Conservation (phyloP, 345 rosid species). For the Trapa incisa region DNA sequence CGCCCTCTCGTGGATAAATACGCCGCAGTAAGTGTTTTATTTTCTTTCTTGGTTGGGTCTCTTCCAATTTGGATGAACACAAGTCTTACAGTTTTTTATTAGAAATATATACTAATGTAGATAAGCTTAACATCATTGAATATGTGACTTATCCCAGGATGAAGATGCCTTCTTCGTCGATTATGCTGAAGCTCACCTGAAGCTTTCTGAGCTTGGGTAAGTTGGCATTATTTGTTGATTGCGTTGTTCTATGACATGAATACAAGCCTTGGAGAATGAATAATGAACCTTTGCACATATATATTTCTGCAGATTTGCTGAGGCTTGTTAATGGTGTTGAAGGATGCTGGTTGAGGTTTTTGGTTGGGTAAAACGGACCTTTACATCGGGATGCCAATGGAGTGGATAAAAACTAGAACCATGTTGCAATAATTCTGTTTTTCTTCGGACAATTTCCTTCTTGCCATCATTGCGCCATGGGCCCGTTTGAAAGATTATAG, state of each 20-base stretch:
- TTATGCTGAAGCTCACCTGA: slow-evolving; percentile 66
- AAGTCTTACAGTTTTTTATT: background rate
- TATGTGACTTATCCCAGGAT: slow-evolving; percentile 28
- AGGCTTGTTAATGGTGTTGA: slow-evolving; percentile 16
- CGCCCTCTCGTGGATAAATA: slow-evolving; percentile 84
- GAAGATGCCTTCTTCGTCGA: slow-evolving; percentile 90
- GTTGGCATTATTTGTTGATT: background rate
- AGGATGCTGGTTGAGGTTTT: background rate
- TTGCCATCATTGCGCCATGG: background rate
- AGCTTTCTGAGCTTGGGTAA: slow-evolving; percentile 96
- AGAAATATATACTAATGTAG: background rate
- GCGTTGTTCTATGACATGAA: background rate
- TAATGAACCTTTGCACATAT: background rate
- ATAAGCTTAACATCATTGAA: background rate
- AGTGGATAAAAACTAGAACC: background rate
- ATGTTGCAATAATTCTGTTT: background rate
- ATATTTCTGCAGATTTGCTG: slow-evolving; percentile 39
- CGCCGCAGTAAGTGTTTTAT: slow-evolving; percentile 39
- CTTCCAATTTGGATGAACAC: background rate
- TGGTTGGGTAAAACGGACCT: background rate
- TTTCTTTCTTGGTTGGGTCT: background rate
- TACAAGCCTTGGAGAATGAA: background rate
- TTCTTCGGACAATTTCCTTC: background rate
- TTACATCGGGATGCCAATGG: background rate
- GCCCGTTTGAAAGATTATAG: too few relatives aligned